Evolutionary conservation across 345 rosid species (phyloP).

Genomic region (Stellera chamaejasme): DNA sequence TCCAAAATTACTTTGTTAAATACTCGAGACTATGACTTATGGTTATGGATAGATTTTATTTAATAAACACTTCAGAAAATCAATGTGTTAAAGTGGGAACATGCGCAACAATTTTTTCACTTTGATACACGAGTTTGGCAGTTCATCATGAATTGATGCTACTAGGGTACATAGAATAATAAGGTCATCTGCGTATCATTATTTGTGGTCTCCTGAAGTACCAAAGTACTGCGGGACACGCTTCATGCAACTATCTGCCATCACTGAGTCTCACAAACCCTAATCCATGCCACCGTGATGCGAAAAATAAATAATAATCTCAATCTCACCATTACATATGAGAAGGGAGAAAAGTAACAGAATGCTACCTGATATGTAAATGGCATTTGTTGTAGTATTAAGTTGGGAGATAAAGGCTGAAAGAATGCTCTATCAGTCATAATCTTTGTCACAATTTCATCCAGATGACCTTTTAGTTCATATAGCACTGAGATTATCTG

Average conservation of each 20-base stretch:
- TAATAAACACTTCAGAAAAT: no score
- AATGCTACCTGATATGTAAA: slow-evolving; percentile 12
- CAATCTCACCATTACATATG: slow-evolving; percentile 22
- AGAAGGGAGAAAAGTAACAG: slow-evolving; percentile 8
- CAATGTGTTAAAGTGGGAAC: no score
- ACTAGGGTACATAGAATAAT: no score
- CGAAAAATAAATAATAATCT: background rate
- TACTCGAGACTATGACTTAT: no score
- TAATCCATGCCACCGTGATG: background rate
- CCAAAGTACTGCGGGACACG: background rate
- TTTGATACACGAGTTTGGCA: no score
- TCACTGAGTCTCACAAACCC: background rate
- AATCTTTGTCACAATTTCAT: slow-evolving; percentile 16
- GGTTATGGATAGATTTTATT: no score
- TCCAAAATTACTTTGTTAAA: no score
- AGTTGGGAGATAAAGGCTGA: slow-evolving; percentile 14
- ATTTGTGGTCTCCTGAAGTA: background rate
- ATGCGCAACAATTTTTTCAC: no score
- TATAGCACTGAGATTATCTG: slow-evolving; percentile 11
- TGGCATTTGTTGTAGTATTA: slow-evolving; percentile 19
- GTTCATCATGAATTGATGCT: no score
- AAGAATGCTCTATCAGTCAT: slow-evolving; percentile 35
- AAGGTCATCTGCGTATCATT: no score
- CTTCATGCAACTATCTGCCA: background rate
- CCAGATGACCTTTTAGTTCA: slow-evolving; percentile 8